phyloP scores from a whole-genome alignment of 768 basidiomycete genomes.

The Hygrophorus pudorinus region DNA sequence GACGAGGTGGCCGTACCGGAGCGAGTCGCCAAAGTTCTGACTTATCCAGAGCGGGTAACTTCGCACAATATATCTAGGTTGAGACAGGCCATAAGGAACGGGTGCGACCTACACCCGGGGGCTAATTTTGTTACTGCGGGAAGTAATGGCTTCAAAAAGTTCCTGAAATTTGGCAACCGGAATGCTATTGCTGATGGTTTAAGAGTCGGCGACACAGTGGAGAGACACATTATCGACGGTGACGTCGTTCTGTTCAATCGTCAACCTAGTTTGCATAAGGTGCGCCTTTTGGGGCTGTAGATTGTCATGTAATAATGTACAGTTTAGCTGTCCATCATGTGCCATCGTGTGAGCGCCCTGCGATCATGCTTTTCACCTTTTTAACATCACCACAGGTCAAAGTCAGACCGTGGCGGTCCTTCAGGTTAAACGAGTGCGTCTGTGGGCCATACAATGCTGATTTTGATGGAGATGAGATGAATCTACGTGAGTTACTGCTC shows the following conservation, averaged over 20 bases:
- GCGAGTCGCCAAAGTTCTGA: constrained; percentile 88
- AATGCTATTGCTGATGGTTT: constrained; percentile 73
- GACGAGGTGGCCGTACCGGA: constrained; percentile 98
- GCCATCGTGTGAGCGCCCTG: constrained; percentile 62
- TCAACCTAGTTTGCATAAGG: constrained; percentile 96
- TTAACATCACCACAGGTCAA: constrained; percentile 42
- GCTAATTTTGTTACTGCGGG: constrained; percentile 89
- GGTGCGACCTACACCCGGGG: constrained; percentile 85
- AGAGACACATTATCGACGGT: constrained; percentile 89
- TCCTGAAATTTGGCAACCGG: constrained; percentile 79
- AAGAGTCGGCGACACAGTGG: constrained; percentile 84
- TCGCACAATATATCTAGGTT: constrained; percentile 77
- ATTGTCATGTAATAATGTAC: constrained; percentile 3
- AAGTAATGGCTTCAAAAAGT: constrained; percentile 66
- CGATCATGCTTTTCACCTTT: background rate
- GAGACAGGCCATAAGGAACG: constrained; percentile 73
- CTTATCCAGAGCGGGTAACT: constrained; percentile 94
- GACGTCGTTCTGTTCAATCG: constrained; percentile 98
- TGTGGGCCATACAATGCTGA: constrained; percentile 99
- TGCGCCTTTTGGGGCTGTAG: constrained; percentile 17
- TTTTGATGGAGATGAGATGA: constrained; percentile 99
- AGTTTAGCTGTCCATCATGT: constrained; percentile 95
- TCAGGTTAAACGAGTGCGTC: constrained; percentile 97
- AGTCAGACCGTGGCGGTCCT: constrained; percentile 94
- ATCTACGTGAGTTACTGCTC: constrained; percentile 61